These are phyloP conservation scores for Russula vinacea DNA, from an alignment of 768 basidiomycete genomes.

Conservation along the genomic window DNA sequence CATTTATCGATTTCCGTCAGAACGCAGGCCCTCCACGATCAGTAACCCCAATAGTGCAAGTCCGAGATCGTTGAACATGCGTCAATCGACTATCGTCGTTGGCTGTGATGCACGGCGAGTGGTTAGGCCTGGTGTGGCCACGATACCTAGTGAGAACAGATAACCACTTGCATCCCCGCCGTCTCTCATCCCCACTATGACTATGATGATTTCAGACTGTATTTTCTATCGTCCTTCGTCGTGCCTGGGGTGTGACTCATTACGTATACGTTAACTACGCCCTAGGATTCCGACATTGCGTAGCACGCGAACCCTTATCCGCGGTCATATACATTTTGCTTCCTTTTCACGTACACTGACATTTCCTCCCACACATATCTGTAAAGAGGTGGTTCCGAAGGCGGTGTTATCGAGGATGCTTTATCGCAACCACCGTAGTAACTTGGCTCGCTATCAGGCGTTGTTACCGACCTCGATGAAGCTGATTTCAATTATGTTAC, in stretches of 20 bases:
- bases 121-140: background rate
- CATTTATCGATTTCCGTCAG: conserved; percentile 26
- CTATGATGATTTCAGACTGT: background rate
- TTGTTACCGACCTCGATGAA: background rate
- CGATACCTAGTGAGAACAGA: too few relatives aligned
- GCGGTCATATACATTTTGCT: background rate
- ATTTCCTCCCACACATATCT: background rate
- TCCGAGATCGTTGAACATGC: background rate
- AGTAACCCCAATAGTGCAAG: too few relatives aligned
- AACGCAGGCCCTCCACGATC: background rate
- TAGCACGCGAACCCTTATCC: background rate
- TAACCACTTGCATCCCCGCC: too few relatives aligned
- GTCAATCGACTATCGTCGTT: background rate
- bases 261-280: background rate
- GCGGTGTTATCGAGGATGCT: too few relatives aligned
- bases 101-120: too few relatives aligned
- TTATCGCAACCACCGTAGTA: too few relatives aligned
- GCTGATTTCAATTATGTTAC: background rate
- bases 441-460: background rate
- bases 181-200: too few relatives aligned
- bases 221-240: background rate
- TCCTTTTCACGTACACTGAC: background rate
- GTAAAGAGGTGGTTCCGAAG: background rate
- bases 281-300: background rate
- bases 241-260: background rate